Conservation (phyloP, 495 filamentous ascomycete species). For the Alectoria sarmentosa region DNA sequence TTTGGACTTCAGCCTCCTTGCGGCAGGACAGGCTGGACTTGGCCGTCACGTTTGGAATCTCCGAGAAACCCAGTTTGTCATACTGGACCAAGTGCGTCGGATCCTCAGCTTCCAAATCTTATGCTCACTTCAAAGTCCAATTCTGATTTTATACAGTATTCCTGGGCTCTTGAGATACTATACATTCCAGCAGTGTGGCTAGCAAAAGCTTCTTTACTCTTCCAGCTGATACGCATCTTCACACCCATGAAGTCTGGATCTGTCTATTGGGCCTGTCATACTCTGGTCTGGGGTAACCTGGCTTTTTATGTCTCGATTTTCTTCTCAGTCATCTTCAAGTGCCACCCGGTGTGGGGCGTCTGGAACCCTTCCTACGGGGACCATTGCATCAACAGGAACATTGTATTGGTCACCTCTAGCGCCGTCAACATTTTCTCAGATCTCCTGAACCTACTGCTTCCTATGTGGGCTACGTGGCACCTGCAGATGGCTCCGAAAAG, state of each 20-base stretch:
- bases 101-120: neutral
- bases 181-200: slow-evolving; percentile 17
- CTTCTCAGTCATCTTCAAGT: slow-evolving; percentile 25
- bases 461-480: slow-evolving; percentile 21
- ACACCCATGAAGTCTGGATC: slow-evolving; percentile 12
- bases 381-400: slow-evolving; percentile 9
- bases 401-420: neutral
- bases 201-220: slow-evolving; percentile 20
- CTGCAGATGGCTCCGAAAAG: slow-evolving; percentile 18
- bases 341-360: slow-evolving; percentile 13
- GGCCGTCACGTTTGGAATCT: slow-evolving; percentile 1
- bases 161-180: slow-evolving; percentile 19
- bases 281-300: slow-evolving; percentile 22
- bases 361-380: slow-evolving; percentile 6
- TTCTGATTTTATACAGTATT: slow-evolving; percentile 7
- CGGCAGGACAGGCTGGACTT: neutral
- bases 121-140: neutral
- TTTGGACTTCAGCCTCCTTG: neutral
- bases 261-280: slow-evolving; percentile 19
- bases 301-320: slow-evolving; percentile 16
- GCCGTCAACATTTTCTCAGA: slow-evolving; percentile 22
- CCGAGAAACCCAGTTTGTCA: neutral
- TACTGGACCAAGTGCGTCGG: neutral
- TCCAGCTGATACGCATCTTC: slow-evolving; percentile 27
- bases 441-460: slow-evolving; percentile 16